Evolutionary conservation across 768 basidiomycete species (phyloP).

Genomic region (Lentinula aciculospora): DNA sequence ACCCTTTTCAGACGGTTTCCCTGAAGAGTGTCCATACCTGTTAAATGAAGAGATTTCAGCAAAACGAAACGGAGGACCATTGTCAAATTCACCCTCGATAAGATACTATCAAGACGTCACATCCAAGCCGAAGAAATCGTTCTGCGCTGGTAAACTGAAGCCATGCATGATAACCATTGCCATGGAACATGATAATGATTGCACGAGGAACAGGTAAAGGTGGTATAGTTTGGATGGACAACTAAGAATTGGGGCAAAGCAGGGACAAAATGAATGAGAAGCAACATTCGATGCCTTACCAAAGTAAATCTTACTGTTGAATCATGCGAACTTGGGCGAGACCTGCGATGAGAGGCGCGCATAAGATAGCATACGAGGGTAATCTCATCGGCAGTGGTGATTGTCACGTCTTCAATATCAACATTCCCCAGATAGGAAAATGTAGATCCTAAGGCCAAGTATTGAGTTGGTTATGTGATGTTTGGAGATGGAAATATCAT

Average conservation of each 20-base stretch:
- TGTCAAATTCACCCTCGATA: conserved; percentile 71
- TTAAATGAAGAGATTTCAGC: neutral
- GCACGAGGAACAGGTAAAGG: conserved; percentile 42
- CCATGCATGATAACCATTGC: conserved; percentile 82
- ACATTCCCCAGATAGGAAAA: neutral
- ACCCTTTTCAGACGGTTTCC: conserved; percentile 84
- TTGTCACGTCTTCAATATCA: neutral
- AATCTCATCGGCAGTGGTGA: neutral
- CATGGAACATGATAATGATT: conserved; percentile 91
- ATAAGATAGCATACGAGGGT: neutral
- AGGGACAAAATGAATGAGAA: neutral
- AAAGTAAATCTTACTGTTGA: neutral
- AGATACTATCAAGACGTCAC: conserved; percentile 92
- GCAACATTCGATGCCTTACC: neutral
- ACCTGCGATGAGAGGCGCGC: conserved; percentile 20
- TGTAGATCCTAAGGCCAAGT: neutral
- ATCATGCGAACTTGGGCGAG: conserved; percentile 17
- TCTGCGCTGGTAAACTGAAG: conserved; percentile 80
- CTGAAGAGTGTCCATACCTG: conserved; percentile 88
- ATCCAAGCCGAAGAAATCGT: conserved; percentile 79
- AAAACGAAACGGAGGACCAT: neutral
- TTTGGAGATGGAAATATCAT: neutral
- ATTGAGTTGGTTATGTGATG: neutral
- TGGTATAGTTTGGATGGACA: neutral
- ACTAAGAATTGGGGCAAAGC: neutral